phyloP scores from a whole-genome alignment of 1,284 basidiomycete species.

The Ceratobasidium sp. region DNA sequence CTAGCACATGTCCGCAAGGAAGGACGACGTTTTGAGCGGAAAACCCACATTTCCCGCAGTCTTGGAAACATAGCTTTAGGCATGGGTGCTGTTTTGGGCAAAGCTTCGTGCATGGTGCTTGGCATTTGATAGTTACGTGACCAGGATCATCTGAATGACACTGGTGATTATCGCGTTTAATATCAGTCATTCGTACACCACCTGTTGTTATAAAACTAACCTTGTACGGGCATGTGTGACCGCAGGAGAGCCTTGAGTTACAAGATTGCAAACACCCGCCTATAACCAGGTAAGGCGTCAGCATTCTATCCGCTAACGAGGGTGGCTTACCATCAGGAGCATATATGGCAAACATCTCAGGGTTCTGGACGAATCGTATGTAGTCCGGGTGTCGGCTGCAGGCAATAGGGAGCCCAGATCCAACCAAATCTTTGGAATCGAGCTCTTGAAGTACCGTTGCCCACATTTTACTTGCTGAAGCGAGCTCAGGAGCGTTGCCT shows the following conservation, averaged over 20 bases:
- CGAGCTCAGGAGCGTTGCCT: constrained; percentile 71
- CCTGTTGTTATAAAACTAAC: constrained; percentile 55
- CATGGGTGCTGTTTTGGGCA: constrained; percentile 75
- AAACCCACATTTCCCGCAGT: constrained; percentile 71
- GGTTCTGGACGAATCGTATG: constrained; percentile 62
- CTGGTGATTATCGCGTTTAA: constrained; percentile 51
- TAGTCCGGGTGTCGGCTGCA: constrained; percentile 70
- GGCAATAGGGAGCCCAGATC: constrained; percentile 67
- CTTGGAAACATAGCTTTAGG: constrained; percentile 54
- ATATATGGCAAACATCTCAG: constrained; percentile 66
- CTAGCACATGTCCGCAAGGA: constrained; percentile 71
- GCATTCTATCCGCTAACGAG: not conserved
- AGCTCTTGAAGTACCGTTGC: constrained; percentile 68
- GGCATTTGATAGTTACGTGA: constrained; percentile 67
- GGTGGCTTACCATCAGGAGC: constrained; percentile 69
- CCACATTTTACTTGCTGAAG: constrained; percentile 71
- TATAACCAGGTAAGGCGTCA: constrained; percentile 49
- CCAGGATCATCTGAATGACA: constrained; percentile 75
- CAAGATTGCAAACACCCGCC: constrained; percentile 76
- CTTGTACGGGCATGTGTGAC: constrained; percentile 75
- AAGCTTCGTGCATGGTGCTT: constrained; percentile 65
- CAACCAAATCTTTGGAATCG: constrained; percentile 63
- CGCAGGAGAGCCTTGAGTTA: constrained; percentile 70
- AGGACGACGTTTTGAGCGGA: constrained; percentile 64
- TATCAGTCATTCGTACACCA: not conserved